Evolutionary conservation across 2,329 filamentous ascomycete genomes (phyloP), one percentile per base, ranked within the genome.

Genomic region (Fusarium anthophilum): DNA sequence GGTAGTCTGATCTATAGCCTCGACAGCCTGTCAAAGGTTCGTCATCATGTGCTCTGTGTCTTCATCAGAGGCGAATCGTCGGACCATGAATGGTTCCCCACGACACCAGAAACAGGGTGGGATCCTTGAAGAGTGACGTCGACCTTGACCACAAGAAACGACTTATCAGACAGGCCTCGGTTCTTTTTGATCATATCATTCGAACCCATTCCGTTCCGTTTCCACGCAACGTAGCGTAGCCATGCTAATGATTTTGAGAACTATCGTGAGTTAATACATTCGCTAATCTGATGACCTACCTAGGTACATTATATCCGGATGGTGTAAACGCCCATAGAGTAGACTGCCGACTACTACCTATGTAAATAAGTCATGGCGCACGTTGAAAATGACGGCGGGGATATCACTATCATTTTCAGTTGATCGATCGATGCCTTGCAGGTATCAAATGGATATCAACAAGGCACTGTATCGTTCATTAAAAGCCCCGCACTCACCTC

Each of bases 111-210:
- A 78, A 78, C 75, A 73, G 69, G 76, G 68, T 73, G 44, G 62
- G 63, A 76, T 74, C 76, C 73, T 70, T 56, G 74, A 56, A 63
- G 43, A 66, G 76, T 78, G 76, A 78, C 76, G 76, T 78, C 76
- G 76, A 56, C 50, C 64, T 58, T 69, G 30, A 69, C 50, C 39
- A 57, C 56, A 50, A 55, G 20, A 53, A 58, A 47, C 63, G 30
- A 28, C 37, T 22, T 59, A 11, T 55, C 10, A 53, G 66, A 32
- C 41, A 48, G 70, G 35, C 71, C 50, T 68, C 55, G 58, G 67
- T 43, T 63, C 38, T 6, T 32, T 48, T 30, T 55, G 26, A 37
- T 39, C 38, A 51, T 38, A 32, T 11, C 18, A 55, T 20, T 24
- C 51, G 20, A 55, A 26, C 17, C 20, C 32, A 38, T 37, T 37